Evolutionary conservation across 2,329 filamentous ascomycete species (phyloP), one percentile per base, ranked within the genome.

Genomic region (Periconia digitata): DNA sequence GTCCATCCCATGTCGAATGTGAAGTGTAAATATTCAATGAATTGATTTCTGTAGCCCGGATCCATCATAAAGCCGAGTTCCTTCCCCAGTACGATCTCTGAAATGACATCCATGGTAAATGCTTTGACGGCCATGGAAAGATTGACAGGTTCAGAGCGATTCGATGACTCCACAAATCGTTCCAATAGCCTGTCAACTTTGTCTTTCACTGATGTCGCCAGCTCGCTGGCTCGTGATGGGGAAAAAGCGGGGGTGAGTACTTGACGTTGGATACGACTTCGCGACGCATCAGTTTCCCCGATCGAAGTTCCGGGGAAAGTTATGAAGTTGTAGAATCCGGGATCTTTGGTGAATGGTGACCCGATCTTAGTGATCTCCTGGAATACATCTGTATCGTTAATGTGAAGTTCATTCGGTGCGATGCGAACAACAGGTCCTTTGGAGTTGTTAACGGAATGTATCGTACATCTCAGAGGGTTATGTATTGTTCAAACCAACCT

Each of bases 321-420:
- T 18, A 57, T 45, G 24, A 42, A 42, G 42, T 44, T 36, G 47
- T 57, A 59, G 48, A 55, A 59, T 2, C 44, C 29, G 4, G 51
- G 46, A 29, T 55, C 51, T 45, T 57, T 57, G 21, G 34, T 42
- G 29, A 55, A 57, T 2, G 36, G 17, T 2, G 51, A 53, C 2
- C 51, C 45, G 8, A 57, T 43, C 12, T 38, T 46, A 2, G 54
- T 55, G 32, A 55, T 50, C 5, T 53, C 49, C 16, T 34, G 47
- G 23, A 46, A 57, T n/a, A 57, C 37, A 15, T 55, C 55, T 35
- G 59, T 55, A 37, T 62, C 59, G 27, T 55, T 57, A 46, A 60
- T 46, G 36, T 62, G 58, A n/a, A 62, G 47, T 22, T 60, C 58
- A 35, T 57, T 51, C 7, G 58, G 51, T 8, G 42, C 53, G 24